Conservation (phyloP, 768 basidiomycete genomes). For the Phaeotremella skinneri region DNA sequence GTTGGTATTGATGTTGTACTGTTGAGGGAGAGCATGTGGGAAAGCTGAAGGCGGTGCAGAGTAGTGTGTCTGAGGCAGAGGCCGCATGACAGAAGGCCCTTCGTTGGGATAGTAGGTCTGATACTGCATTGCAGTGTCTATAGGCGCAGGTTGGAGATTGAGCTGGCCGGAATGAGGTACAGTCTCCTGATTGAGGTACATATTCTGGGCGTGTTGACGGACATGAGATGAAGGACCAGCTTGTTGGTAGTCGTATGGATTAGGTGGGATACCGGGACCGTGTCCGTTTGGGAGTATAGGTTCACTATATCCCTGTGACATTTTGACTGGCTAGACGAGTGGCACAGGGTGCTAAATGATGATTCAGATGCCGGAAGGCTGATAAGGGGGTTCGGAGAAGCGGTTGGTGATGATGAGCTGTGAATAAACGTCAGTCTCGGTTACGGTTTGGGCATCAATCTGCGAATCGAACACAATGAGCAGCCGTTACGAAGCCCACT, state of each 20-base stretch:
- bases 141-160: not conserved
- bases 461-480: no score
- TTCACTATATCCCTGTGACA: constrained; percentile 2
- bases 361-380: no score
- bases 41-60: not conserved
- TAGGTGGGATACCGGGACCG: not conserved
- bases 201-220: not conserved
- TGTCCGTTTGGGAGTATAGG: not conserved
- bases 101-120: not conserved
- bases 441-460: no score
- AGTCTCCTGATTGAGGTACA: not conserved
- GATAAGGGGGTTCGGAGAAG: no score
- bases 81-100: constrained; percentile 1
- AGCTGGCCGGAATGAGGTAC: not conserved
- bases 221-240: constrained; percentile 2
- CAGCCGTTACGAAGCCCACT: no score
- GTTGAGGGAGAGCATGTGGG: not conserved
- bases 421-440: no score
- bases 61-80: not conserved
- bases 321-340: not conserved
- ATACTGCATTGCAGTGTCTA: not conserved
- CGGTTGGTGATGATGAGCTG: no score
- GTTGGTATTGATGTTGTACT: not conserved
- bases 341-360: no score
- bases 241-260: not conserved